Percentiles rank a stretch among this genome's conserved stretches.
Evolutionary conservation across 352 stramenopile genomes (phyloP).

Genomic region (Phytophthora europaea): DNA sequence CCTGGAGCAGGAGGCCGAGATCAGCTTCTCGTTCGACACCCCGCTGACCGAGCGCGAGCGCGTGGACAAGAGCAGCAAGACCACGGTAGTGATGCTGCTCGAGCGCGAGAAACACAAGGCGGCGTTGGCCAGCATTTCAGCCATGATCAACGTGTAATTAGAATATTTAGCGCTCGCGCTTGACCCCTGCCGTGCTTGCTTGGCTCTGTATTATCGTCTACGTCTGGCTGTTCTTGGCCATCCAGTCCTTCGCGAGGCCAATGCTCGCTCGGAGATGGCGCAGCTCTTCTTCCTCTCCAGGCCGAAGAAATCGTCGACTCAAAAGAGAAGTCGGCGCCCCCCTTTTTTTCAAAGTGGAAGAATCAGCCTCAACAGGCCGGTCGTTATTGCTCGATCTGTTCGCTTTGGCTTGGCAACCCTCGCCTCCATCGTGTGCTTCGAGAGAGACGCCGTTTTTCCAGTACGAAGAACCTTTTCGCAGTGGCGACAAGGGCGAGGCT

Average conservation of each 20-base stretch:
- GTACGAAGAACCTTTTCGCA: slow-evolving; percentile 54
- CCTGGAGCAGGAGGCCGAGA: slow-evolving; percentile 75
- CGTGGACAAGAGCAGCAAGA: slow-evolving; percentile 69
- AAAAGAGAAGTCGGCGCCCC: slow-evolving; percentile 15
- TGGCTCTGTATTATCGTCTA: slow-evolving; percentile 3
- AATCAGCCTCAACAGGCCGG: neutral
- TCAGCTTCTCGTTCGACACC: slow-evolving; percentile 79
- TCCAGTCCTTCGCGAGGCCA: slow-evolving; percentile 76
- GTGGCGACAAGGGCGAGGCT: slow-evolving; percentile 55
- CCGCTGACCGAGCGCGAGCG: slow-evolving; percentile 71
- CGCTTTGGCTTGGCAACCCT: neutral
- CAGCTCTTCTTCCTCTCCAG: slow-evolving; percentile 71
- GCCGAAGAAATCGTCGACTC: slow-evolving; percentile 59
- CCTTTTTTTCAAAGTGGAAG: slow-evolving; percentile 1
- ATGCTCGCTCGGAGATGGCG: slow-evolving; percentile 62
- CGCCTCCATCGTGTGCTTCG: slow-evolving; percentile 23
- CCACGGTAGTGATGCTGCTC: slow-evolving; percentile 84
- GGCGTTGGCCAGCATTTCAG: slow-evolving; percentile 75
- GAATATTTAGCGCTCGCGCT: slow-evolving; percentile 58
- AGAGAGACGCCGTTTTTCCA: slow-evolving; percentile 70
- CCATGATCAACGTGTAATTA: slow-evolving; percentile 88
- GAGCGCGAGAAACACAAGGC: slow-evolving; percentile 84
- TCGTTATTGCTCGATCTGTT: slow-evolving; percentile 1
- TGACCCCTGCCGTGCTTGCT: slow-evolving; percentile 10
- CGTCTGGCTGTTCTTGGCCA: slow-evolving; percentile 31